Evolutionary conservation across 805 yeast genomes (phyloP).

Genomic region (Cyberlindnera veronae): DNA sequence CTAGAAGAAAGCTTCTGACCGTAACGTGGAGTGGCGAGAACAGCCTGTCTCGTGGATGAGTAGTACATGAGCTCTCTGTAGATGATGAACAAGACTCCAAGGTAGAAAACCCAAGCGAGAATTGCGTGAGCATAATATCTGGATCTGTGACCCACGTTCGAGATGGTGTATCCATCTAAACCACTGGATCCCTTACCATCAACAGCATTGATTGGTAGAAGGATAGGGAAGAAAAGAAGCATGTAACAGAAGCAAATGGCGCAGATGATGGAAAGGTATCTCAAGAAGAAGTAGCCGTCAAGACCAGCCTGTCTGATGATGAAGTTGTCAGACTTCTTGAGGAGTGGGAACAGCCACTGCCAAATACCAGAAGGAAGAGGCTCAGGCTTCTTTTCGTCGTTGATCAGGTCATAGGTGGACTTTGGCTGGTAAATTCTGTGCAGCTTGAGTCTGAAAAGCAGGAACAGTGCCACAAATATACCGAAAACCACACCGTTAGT

Average conservation of each 20-base stretch:
- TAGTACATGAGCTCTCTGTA: conserved; percentile 82
- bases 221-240: conserved; percentile 54
- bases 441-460: conserved; percentile 61
- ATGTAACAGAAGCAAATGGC: conserved; percentile 53
- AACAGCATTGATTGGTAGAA: conserved; percentile 82
- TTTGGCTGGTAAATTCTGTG: conserved; percentile 84
- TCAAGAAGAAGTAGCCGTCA: conserved; percentile 89
- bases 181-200: conserved; percentile 62
- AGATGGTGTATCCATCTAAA: conserved; percentile 70
- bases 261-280: conserved; percentile 64
- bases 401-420: conserved; percentile 56
- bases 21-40: conserved; percentile 75
- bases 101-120: conserved; percentile 75
- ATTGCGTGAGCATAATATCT: conserved; percentile 87
- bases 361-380: conserved; percentile 68
- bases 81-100: conserved; percentile 62
- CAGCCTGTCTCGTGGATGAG: conserved; percentile 72
- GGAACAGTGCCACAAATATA: conserved; percentile 55
- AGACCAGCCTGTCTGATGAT: conserved; percentile 83
- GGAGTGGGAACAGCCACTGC: conserved; percentile 64
- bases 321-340: conserved; percentile 67
- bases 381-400: conserved; percentile 62
- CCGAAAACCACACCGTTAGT: conserved; percentile 67
- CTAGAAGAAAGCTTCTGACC: conserved; percentile 72
- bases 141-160: conserved; percentile 57